Conservation (phyloP, 1,284 basidiomycete species). For the Cutaneotrichosporon sp. region DNA sequence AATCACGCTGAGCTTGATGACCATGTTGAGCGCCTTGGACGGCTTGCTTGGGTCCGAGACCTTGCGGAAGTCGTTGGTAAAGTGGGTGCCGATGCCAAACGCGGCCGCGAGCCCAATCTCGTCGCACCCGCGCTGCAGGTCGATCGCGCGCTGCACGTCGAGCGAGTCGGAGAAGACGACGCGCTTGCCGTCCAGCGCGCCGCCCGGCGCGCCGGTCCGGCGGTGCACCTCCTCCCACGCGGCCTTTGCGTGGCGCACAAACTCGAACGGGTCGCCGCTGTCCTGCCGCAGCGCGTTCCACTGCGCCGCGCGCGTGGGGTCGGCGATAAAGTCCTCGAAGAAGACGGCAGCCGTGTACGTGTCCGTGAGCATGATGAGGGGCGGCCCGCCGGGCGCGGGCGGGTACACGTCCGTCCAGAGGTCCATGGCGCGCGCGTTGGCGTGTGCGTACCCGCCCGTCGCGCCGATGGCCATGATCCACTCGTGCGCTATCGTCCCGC, state of each 20-base stretch:
- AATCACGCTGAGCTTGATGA: conserved; percentile 82
- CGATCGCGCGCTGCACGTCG: conserved; percentile 68
- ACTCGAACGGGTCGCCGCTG: conserved; percentile 79
- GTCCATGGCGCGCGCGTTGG: conserved; percentile 71
- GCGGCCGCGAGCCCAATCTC: conserved; percentile 72
- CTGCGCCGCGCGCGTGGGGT: conserved; percentile 63
- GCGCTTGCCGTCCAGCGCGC: conserved; percentile 62
- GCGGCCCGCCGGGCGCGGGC: conserved; percentile 54
- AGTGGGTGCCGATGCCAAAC: conserved; percentile 87
- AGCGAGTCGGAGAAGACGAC: conserved; percentile 83
- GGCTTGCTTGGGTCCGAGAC: conserved; percentile 62
- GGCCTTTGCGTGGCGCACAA: conserved; percentile 69
- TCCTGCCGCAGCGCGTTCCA: conserved; percentile 90
- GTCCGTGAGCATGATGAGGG: conserved; percentile 81
- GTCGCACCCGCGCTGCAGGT: conserved; percentile 69
- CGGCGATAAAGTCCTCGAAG: conserved; percentile 69
- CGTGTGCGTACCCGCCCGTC: conserved; percentile 72
- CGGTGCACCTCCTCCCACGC: conserved; percentile 57
- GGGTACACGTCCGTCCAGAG: conserved; percentile 82
- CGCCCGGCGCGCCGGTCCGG: conserved; percentile 56
- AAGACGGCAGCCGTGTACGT: conserved; percentile 86
- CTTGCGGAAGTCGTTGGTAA: conserved; percentile 82
- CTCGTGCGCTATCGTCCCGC: conserved; percentile 90
- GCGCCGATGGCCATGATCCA: conserved; percentile 96
- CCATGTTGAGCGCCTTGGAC: conserved; percentile 85